Evolutionary conservation across 768 basidiomycete genomes (phyloP).

Genomic region (Sistotremastrum suecicum): DNA sequence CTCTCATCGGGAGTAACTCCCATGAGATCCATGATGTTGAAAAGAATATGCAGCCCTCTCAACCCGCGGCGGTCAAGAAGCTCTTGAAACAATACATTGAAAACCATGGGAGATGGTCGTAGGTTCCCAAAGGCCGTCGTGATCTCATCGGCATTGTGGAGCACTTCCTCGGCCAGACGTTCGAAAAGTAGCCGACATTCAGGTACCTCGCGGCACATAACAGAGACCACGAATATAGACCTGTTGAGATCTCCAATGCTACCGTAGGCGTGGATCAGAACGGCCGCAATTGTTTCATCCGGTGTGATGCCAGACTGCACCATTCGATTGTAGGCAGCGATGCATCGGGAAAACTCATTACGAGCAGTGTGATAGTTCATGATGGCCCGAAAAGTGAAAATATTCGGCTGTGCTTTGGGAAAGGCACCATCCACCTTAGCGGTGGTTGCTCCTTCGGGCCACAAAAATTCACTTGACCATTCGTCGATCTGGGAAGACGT

Average conservation of each 20-base stretch:
- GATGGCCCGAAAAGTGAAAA: constrained; percentile 30
- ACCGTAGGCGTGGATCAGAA: constrained; percentile 46
- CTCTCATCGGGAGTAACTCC: constrained; percentile 35
- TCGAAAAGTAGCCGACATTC: constrained; percentile 9
- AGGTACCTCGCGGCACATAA: constrained; percentile 24
- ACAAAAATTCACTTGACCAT: no score
- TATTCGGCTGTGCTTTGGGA: constrained; percentile 14
- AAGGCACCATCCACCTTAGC: constrained; percentile 22
- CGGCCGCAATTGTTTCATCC: constrained; percentile 32
- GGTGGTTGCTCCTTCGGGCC: no score
- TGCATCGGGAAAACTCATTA: constrained; percentile 12
- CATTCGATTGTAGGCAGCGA: constrained; percentile 30
- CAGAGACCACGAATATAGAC: constrained; percentile 38
- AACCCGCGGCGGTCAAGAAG: constrained; percentile 36
- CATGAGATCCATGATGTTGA: constrained; percentile 40
- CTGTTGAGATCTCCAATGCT: constrained; percentile 28
- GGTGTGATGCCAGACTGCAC: constrained; percentile 24
- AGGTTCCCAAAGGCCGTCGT: constrained; percentile 3
- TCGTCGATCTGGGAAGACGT: no score
- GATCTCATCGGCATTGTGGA: neutral
- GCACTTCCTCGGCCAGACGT: constrained; percentile 16
- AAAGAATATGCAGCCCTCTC: constrained; percentile 27
- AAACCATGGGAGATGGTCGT: constrained; percentile 26
- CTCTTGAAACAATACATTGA: constrained; percentile 48
- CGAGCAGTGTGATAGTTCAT: constrained; percentile 7